phyloP scores from a whole-genome alignment of 23 red algal genomes.

The Gracilariopsis chorda region DNA sequence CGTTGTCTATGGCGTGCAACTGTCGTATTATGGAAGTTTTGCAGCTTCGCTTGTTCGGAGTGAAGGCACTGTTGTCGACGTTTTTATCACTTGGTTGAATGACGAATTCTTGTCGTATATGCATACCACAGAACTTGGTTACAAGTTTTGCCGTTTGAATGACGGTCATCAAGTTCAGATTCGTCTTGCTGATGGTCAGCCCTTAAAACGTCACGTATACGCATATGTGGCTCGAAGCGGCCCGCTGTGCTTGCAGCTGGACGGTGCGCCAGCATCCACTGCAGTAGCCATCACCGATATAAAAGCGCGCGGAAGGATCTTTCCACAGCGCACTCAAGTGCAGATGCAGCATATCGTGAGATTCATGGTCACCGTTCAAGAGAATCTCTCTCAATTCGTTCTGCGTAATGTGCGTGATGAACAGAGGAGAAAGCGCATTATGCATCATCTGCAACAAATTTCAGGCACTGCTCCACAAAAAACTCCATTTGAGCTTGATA shows the following conservation, averaged over 20 bases:
- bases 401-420: not conserved
- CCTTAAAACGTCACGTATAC: not conserved
- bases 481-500: not conserved
- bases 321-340: not conserved
- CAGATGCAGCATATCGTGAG: not conserved
- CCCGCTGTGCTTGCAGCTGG: not conserved
- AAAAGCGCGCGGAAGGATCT: not conserved
- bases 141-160: not conserved
- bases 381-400: not conserved
- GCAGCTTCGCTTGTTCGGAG: slow-evolving; percentile 19
- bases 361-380: not conserved
- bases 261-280: not conserved
- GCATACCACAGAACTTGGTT: slow-evolving; percentile 12
- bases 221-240: slow-evolving; percentile 4
- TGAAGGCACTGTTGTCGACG: not conserved
- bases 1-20: slow-evolving; percentile 11
- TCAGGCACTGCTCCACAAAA: too few species aligned
- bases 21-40: slow-evolving; percentile 42
- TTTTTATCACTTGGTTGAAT: not conserved
- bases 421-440: not conserved
- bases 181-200: too few species aligned
- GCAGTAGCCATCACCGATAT: not conserved
- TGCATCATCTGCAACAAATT: not conserved
- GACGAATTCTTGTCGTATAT: not conserved
- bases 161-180: too few species aligned